A percentile compares a stretch with the other conserved stretches of the same genome.
These are phyloP conservation scores for Neopestalotiopsis sp. DNA, from an alignment of 2,329 filamentous ascomycete genomes.

Conservation along the genomic window DNA sequence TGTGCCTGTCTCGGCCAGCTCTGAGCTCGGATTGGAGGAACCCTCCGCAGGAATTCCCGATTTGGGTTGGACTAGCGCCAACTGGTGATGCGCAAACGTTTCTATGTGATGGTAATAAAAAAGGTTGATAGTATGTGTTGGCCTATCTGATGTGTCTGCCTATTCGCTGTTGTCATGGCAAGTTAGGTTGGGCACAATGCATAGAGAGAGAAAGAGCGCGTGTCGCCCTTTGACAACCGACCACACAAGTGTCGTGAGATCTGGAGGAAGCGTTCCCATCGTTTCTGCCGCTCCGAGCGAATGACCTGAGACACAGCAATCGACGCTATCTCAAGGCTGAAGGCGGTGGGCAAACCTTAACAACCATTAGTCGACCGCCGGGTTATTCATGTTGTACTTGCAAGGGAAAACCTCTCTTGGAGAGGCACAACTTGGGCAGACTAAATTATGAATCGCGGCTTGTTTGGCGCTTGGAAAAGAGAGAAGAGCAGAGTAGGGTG, in stretches of 20 bases:
- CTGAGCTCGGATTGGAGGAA: background rate
- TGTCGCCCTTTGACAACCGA: background rate
- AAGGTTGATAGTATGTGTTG: background rate
- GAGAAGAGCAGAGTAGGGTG: background rate
- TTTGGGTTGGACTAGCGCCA: conserved; percentile 2
- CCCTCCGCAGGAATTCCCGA: background rate
- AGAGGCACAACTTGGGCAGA: background rate
- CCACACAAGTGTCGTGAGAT: background rate
- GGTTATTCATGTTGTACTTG: background rate
- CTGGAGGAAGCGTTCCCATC: background rate
- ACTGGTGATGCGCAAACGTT: conserved; percentile 8
- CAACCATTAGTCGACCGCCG: background rate
- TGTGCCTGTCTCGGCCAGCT: background rate
- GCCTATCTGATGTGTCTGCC: background rate
- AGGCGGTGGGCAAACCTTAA: conserved; percentile 16
- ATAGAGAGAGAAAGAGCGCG: background rate
- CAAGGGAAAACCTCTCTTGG: background rate
- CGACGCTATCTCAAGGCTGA: conserved; percentile 17
- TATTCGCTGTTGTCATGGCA: conserved; percentile 1
- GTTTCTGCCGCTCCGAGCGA: conserved; percentile 4
- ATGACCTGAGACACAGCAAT: conserved; percentile 14
- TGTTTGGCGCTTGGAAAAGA: background rate
- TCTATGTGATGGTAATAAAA: background rate
- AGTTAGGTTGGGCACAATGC: too few relatives aligned
- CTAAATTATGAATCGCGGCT: background rate